Percentiles rank a stretch among this genome's conserved stretches.
Evolutionary conservation across 305 asterid species (phyloP).

Genomic region (Solanum hybrid): DNA sequence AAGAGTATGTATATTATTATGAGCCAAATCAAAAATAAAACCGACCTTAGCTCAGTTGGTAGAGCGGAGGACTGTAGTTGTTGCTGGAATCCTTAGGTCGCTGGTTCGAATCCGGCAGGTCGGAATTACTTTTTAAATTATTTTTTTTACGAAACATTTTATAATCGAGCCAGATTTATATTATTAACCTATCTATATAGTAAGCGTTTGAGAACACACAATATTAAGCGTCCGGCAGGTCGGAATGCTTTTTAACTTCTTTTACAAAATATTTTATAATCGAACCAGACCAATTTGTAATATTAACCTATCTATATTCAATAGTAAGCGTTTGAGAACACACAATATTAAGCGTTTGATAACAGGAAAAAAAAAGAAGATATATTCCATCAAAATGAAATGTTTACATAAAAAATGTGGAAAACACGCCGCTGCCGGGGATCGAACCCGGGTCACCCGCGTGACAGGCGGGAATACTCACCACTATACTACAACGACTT

Average conservation of each 20-base stretch:
- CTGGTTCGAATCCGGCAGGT: conserved; percentile 64
- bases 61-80: conserved; percentile 98
- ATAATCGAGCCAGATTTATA: neutral
- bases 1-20: neutral
- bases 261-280: neutral
- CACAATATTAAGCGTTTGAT: no score
- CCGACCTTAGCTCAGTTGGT: conserved; percentile 99
- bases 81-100: conserved; percentile 51
- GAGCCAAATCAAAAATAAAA: neutral
- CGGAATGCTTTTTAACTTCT: neutral
- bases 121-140: neutral
- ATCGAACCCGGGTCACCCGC: conserved; percentile 43
- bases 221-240: conserved; percentile 6
- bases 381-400: neutral
- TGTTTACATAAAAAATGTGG: neutral
- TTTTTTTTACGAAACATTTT: no score
- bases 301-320: no score
- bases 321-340: no score
- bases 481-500: conserved; percentile 43
- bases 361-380: neutral
- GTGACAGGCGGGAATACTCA: conserved; percentile 41
- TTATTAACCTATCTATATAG: neutral
- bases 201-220: neutral
- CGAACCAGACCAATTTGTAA: neutral
- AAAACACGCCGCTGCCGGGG: conserved; percentile 24